Base-by-base conservation (phyloP, 768 basidiomycete species). In the Mycena sanguinolenta region DNA sequence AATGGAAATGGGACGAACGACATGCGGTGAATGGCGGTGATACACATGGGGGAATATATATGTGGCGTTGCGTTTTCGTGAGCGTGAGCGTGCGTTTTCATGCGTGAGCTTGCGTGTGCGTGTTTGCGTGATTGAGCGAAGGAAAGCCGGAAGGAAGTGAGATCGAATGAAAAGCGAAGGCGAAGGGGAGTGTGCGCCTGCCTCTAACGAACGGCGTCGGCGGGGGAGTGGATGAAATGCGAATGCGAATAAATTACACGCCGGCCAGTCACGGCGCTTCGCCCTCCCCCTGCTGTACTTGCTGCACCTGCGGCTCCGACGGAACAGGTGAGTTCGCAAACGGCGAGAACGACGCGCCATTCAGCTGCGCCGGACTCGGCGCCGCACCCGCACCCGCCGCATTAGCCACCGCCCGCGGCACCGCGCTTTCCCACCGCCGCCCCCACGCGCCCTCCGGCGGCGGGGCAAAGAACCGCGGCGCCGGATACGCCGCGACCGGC, bases 11-110 rank as follows among this genome's bases (percentile, higher is more conserved):
- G 21, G 32, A 69, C 54, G 63, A 59, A 70, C 69, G 66, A 63
- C 65, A 71, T 67, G 70, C 64, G 61, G 46, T 54, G 53, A 34
- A 58, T 36, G 67, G 42, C 34, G 60, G 44, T 71, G 64, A 27
- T 71, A 67, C 65, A 71, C 70, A 67, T 21, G 44, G 21, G 58
- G 49, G 58, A 70, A 71, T 66, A 67, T 71, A 67, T 66, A 71
- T 70, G 64, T 42, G 54, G n/a, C n/a, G n/a, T n/a, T n/a, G n/a
- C n/a, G n/a, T n/a, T n/a, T n/a, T n/a, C 63, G 59, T 38, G 44
- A 58, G 70, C 17, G 55, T 28, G 59, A 21, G 16, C 17, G 39
- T 19, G 44, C 17, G 57, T 57, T 58, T n/a, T n/a, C n/a, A n/a
- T n/a, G 49, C 61, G 49, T 63, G 59, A 28, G 58, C 58, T 39